Base-by-base conservation (phyloP, 257 asterid genomes). In the Jacaranda mimosifolia region DNA sequence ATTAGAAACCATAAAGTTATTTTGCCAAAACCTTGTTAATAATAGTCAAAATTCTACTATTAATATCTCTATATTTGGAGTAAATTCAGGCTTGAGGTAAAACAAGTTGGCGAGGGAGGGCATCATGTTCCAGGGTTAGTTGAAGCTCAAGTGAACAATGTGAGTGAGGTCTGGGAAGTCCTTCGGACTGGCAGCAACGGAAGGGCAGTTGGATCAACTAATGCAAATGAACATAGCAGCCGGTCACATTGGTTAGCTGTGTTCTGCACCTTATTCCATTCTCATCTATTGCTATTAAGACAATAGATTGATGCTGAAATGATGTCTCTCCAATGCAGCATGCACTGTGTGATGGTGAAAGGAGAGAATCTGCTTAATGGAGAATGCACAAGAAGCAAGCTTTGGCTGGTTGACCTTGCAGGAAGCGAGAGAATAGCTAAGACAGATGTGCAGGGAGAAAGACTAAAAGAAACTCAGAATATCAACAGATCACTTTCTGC, bases 361-460 rank as follows among this genome's bases (percentile, higher is more conserved):
- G 99, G 97, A 74, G 94, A 93, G 75, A 96, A 93, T 70, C 43
- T 91, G 63, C 79, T 91, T 40, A 93, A 80, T 19, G 98, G 98
- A 78, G 99, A 96, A 78, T 82, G 92, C 86, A 93, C 97, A 6
- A 93, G 79, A 83, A 96, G 99, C 91, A 96, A 93, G 87, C 85
- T 96, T 17, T 93, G 99, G 99, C 82, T 96, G 64, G 91, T 96
- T 58, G 99, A 96, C 79, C 76, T 96, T 26, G 99, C 99, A 0
- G 99, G 99, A 72, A 96, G 99, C 62, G 99, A 96, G 84, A 85
- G 99, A 65, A 83, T 96, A 77, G 98, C 98, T 12, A 93, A 91
- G 87, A 86, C 97, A 1, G 98, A 96, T 73, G 99, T 93, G 63
- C 97, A 88, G 58, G 99, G 97, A 39, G 98, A 93, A 72, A 86